Evolutionary conservation across 2,329 filamentous ascomycete genomes (phyloP).

Genomic region (Chaetomiaceae sp.): DNA sequence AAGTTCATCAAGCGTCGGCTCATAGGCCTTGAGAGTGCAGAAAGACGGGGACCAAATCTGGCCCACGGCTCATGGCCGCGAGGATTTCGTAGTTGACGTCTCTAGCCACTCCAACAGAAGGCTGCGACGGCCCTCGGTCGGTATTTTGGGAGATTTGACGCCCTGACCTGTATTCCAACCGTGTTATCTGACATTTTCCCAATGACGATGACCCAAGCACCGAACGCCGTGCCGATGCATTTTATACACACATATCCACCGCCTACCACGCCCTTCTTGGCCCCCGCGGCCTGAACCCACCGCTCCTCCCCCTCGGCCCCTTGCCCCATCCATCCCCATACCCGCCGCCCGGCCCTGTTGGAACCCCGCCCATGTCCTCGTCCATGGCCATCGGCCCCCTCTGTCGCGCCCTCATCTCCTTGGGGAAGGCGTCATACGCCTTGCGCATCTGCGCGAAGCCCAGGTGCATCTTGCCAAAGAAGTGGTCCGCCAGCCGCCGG

Average conservation of each 20-base stretch:
- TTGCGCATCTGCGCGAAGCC: conserved; percentile 98
- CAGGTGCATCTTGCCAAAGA: conserved; percentile 99
- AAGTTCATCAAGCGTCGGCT: no score
- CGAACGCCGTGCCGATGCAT: conserved; percentile 29
- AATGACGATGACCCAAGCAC: conserved; percentile 29
- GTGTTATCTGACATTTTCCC: conserved; percentile 6
- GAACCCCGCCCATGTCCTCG: conserved; percentile 44
- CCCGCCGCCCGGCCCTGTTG: conserved; percentile 42
- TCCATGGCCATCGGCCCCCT: conserved; percentile 51
- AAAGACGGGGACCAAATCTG: no score
- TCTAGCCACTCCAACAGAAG: no score
- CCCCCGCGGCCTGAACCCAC: conserved; percentile 47
- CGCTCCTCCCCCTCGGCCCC: conserved; percentile 49
- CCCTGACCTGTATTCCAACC: neutral
- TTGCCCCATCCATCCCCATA: conserved; percentile 42
- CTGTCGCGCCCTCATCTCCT: conserved; percentile 67
- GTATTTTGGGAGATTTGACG: no score
- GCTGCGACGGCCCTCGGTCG: no score
- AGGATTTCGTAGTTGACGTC: no score
- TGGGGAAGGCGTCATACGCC: conserved; percentile 79
- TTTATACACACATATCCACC: conserved; percentile 27
- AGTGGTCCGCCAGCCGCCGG: conserved; percentile 88
- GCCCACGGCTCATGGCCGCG: no score
- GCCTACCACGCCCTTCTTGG: conserved; percentile 36
- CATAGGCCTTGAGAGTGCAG: no score